Conservation (phyloP, 768 basidiomycete genomes). For the Lepiota brunneoincarnata region DNA sequence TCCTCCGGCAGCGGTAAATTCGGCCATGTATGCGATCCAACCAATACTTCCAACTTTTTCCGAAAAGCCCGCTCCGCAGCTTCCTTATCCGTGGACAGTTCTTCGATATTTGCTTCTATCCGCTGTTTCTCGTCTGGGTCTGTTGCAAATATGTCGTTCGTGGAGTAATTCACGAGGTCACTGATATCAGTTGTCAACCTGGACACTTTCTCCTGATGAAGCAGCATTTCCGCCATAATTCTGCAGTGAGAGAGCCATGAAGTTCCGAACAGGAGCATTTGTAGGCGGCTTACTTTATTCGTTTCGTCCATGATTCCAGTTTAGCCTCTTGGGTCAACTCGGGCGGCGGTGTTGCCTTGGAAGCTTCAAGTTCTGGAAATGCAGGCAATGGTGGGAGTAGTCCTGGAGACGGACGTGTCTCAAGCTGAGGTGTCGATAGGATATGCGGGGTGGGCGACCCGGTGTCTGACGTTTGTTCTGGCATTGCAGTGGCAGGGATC, state of each 20-base stretch:
- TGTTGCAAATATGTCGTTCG: background rate
- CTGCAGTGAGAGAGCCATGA: background rate
- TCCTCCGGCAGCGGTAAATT: slow-evolving; percentile 12
- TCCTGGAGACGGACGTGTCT: background rate
- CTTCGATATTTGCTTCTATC: background rate
- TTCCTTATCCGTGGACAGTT: background rate
- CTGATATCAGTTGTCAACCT: slow-evolving; percentile 4
- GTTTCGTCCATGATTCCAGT: slow-evolving; percentile 15
- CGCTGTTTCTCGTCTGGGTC: slow-evolving; percentile 4
- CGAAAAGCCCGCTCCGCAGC: background rate
- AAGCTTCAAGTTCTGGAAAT: slow-evolving; percentile 5
- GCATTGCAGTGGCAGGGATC: too few species aligned
- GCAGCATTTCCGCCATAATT: slow-evolving; percentile 5
- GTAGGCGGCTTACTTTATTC: slow-evolving; percentile 14
- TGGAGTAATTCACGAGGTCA: slow-evolving; percentile 4
- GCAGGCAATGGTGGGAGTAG: slow-evolving; percentile 11
- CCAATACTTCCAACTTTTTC: background rate
- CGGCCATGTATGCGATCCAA: slow-evolving; percentile 12
- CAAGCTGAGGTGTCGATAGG: too few species aligned
- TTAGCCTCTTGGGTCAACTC: slow-evolving; percentile 13
- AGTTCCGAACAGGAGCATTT: background rate
- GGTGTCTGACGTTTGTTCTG: too few species aligned
- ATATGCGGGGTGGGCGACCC: too few species aligned
- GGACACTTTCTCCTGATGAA: background rate
- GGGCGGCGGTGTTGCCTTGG: background rate